These are phyloP conservation scores for Striga hermonthica DNA, from an alignment of 305 asterid genomes.

Conservation along the genomic window DNA sequence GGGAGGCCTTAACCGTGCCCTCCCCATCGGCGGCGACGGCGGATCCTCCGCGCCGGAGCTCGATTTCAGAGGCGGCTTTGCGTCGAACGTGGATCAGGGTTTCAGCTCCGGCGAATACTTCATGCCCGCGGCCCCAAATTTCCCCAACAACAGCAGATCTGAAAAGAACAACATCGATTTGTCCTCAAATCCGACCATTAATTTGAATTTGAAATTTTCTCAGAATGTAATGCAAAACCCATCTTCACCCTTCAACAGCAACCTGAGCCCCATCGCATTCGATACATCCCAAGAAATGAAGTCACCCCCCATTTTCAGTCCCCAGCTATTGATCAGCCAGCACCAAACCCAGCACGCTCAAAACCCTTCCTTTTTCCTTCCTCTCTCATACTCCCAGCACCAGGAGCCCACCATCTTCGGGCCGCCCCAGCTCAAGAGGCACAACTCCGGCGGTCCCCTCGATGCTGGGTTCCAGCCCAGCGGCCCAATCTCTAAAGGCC, in stretches of 20 bases:
- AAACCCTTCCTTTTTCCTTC: conserved; percentile 59
- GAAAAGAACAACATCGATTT: conserved; percentile 39
- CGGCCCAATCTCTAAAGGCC: conserved; percentile 43
- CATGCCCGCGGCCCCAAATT: conserved; percentile 34
- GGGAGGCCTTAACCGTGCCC: conserved; percentile 51
- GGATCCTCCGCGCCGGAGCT: conserved; percentile 44
- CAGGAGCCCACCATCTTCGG: conserved; percentile 50
- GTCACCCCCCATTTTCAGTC: conserved; percentile 53
- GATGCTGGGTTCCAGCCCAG: conserved; percentile 38
- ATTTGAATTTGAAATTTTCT: conserved; percentile 32
- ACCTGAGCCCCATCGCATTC: conserved; percentile 32
- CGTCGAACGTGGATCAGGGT: conserved; percentile 59
- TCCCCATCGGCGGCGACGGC: conserved; percentile 47
- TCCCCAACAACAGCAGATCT: conserved; percentile 33
- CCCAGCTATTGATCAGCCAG: conserved; percentile 60
- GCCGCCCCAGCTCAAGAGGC: conserved; percentile 71
- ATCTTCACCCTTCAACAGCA: conserved; percentile 39
- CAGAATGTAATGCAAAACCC: conserved; percentile 37
- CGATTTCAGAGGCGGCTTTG: conserved; percentile 59
- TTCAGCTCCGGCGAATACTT: conserved; percentile 43
- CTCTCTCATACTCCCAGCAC: conserved; percentile 44
- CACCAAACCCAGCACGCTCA: conserved; percentile 57
- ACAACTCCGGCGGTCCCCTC: conserved; percentile 50
- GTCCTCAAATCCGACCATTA: conserved; percentile 27
- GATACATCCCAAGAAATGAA: conserved; percentile 50